phyloP scores from a whole-genome alignment of 2,329 filamentous ascomycete species.

The Ploettnerulaceae sp. region DNA sequence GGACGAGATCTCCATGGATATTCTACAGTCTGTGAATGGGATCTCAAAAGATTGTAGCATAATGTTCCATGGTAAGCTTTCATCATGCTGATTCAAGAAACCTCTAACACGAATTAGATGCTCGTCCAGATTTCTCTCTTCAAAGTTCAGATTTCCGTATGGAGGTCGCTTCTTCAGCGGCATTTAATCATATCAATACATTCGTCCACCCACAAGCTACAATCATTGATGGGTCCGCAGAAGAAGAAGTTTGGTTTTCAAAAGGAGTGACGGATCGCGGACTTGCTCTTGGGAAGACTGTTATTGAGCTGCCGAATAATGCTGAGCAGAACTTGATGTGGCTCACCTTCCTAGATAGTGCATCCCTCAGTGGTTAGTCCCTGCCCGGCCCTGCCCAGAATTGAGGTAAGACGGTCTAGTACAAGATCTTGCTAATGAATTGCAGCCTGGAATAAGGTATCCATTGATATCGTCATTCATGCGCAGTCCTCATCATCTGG shows the following conservation, averaged over 20 bases:
- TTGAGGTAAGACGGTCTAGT: constrained; percentile 6
- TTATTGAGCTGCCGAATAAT: constrained; percentile 70
- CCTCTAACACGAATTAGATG: constrained; percentile 49
- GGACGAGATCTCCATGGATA: constrained; percentile 62
- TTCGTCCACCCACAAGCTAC: constrained; percentile 71
- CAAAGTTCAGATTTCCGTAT: constrained; percentile 68
- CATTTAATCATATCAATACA: constrained; percentile 65
- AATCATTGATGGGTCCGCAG: constrained; percentile 57
- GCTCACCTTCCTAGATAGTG: constrained; percentile 72
- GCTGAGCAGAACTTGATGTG: constrained; percentile 63
- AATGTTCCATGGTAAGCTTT: constrained; percentile 45
- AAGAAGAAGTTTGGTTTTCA: constrained; percentile 66
- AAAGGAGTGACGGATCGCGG: constrained; percentile 54
- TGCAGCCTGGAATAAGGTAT: constrained; percentile 70
- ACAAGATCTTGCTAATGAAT: constrained; percentile 27
- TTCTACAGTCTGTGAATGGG: constrained; percentile 73
- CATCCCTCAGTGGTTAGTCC: constrained; percentile 59
- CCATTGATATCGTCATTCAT: constrained; percentile 79
- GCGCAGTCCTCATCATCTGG: constrained; percentile 66
- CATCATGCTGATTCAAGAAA: constrained; percentile 1
- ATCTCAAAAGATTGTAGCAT: constrained; percentile 67
- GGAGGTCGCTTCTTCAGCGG: constrained; percentile 57
- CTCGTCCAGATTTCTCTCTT: constrained; percentile 66
- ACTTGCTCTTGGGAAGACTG: constrained; percentile 46
- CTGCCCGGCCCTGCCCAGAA: constrained; percentile 3